Conservation (phyloP, 2,329 filamentous ascomycete genomes). For the Colletotrichum tanaceti region DNA sequence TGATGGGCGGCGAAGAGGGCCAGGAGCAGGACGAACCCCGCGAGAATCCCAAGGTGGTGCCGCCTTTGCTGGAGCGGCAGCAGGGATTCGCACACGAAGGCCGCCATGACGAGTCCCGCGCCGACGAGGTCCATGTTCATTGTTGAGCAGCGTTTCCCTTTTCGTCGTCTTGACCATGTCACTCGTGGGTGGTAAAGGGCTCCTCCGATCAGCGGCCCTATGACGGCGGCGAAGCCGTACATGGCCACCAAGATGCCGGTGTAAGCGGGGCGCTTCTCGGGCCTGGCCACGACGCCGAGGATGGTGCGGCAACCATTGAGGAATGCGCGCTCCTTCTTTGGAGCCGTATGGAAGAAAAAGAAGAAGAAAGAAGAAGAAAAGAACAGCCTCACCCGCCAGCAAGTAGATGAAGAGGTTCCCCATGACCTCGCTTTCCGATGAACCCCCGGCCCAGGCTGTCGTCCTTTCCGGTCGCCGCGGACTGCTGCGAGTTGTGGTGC, state of each 20-base stretch:
- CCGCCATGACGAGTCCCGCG: slow-evolving; percentile 62
- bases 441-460: slow-evolving; percentile 5
- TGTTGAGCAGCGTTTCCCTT: slow-evolving; percentile 52
- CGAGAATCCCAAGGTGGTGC: slow-evolving; percentile 63
- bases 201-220: slow-evolving; percentile 63
- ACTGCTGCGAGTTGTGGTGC: slow-evolving; percentile 1
- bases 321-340: too few species aligned
- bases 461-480: background rate
- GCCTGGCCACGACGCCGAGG: slow-evolving; percentile 60
- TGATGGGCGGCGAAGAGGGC: slow-evolving; percentile 60
- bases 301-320: slow-evolving; percentile 63
- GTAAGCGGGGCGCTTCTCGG: slow-evolving; percentile 64
- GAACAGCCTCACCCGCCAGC: slow-evolving; percentile 2
- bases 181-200: slow-evolving; percentile 61
- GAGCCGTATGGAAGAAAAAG: too few species aligned
- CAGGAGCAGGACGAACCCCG: slow-evolving; percentile 59
- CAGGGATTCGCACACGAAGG: slow-evolving; percentile 63
- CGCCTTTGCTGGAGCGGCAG: slow-evolving; percentile 69
- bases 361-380: too few species aligned
- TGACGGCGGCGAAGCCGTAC: slow-evolving; percentile 66
- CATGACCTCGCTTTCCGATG: slow-evolving; percentile 11
- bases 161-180: slow-evolving; percentile 54
- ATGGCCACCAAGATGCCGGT: slow-evolving; percentile 67
- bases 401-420: slow-evolving; percentile 13
- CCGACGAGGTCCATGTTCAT: slow-evolving; percentile 68